phyloP scores from a whole-genome alignment of 805 yeast genomes.

The Kodamaea kaohsiungensis region DNA sequence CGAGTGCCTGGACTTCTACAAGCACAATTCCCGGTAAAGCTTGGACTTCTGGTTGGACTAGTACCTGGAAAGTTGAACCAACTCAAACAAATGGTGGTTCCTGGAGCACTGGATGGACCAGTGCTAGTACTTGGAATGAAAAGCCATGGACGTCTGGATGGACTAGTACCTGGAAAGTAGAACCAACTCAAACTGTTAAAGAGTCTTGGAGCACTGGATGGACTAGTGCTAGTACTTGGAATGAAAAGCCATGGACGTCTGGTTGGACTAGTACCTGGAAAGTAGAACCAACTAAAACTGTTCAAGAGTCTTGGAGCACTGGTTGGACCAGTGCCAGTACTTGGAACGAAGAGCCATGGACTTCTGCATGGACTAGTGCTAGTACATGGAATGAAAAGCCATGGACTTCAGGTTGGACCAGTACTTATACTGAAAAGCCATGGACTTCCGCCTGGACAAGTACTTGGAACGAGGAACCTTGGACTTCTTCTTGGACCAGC shows the following conservation, averaged over 20 bases:
- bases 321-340: not conserved
- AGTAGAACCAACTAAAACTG: no score
- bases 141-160: not conserved
- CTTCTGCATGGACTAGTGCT: not conserved
- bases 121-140: not conserved
- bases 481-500: not conserved
- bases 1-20: not conserved
- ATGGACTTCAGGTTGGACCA: not conserved
- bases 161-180: not conserved
- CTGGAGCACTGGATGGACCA: not conserved
- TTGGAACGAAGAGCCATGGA: not conserved
- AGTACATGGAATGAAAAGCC: not conserved
- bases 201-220: not conserved
- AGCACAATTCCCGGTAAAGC: not conserved
- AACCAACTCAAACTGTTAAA: not conserved
- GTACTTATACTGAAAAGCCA: not conserved
- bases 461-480: not conserved
- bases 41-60: not conserved
- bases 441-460: not conserved
- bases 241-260: no score
- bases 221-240: no score
- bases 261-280: no score
- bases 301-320: no score
- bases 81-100: not conserved
- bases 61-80: not conserved